These are phyloP conservation scores for Primulina huaijiensis DNA, from an alignment of 257 asterid genomes.

Conservation along the genomic window DNA sequence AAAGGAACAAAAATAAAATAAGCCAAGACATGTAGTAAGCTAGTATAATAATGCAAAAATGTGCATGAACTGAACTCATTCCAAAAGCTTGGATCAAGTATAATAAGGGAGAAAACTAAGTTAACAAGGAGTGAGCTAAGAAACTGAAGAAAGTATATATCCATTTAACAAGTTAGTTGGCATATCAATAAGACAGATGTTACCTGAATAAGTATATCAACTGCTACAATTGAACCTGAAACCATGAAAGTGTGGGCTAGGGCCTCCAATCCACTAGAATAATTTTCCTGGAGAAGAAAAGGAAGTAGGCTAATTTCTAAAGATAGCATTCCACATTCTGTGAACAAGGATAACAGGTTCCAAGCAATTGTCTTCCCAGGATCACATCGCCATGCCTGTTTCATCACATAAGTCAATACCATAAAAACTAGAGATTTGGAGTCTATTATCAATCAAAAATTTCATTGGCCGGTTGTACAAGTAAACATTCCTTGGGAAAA, in stretches of 20 bases:
- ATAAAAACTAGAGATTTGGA: background rate
- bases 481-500: background rate
- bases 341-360: slow-evolving; percentile 70
- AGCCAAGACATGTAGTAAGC: background rate
- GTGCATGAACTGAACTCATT: background rate
- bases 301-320: slow-evolving; percentile 74
- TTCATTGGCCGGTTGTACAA: background rate
- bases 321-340: slow-evolving; percentile 67
- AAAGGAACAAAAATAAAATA: background rate
- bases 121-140: background rate
- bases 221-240: slow-evolving; percentile 76
- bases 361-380: slow-evolving; percentile 68
- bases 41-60: background rate
- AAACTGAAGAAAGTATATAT: background rate
- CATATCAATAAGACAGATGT: slow-evolving; percentile 18
- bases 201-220: slow-evolving; percentile 82
- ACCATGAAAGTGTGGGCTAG: slow-evolving; percentile 69
- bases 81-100: background rate
- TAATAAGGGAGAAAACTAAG: background rate
- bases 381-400: slow-evolving; percentile 85
- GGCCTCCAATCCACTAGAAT: slow-evolving; percentile 78
- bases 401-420: slow-evolving; percentile 10
- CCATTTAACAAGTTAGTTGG: background rate
- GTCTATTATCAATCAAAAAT: slow-evolving; percentile 2
- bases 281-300: slow-evolving; percentile 80